Percentiles rank a stretch among this genome's conserved stretches.
These are phyloP conservation scores for Aristolochia fimbriata DNA, from an alignment of 164 flowering plant genomes.

Conservation along the genomic window DNA sequence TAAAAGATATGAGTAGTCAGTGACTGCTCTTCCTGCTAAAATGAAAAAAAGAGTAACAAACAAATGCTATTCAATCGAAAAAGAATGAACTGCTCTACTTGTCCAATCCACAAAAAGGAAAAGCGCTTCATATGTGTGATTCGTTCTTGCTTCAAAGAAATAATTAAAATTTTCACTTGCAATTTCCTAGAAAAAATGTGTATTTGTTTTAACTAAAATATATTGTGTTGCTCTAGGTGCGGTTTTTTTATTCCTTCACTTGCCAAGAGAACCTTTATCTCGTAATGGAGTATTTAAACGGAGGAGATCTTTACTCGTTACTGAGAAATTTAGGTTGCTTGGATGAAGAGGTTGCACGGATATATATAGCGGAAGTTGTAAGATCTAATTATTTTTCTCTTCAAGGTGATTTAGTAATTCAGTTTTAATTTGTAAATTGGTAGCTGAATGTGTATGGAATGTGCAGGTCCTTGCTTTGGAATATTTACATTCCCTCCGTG, in stretches of 20 bases:
- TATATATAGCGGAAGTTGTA: slow-evolving; percentile 98
- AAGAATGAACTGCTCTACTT: too few species aligned
- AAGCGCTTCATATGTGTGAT: too few species aligned
- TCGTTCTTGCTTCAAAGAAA: too few species aligned
- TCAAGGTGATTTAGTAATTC: background rate
- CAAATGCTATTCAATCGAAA: too few species aligned
- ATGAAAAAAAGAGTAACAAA: too few species aligned
- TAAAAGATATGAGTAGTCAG: too few species aligned
- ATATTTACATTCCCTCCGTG: slow-evolving; percentile 81
- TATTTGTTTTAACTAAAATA: slow-evolving; percentile 17
- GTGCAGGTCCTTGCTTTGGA: slow-evolving; percentile 95
- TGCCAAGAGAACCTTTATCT: slow-evolving; percentile 96
- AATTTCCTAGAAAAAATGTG: background rate
- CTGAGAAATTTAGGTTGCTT: slow-evolving; percentile 96
- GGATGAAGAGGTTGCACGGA: slow-evolving; percentile 94
- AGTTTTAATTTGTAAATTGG: background rate
- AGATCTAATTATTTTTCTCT: slow-evolving; percentile 20
- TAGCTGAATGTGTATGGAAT: slow-evolving; percentile 1
- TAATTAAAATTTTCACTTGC: too few species aligned
- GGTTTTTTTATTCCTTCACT: slow-evolving; percentile 98
- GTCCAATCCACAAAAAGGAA: too few species aligned
- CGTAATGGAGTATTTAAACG: slow-evolving; percentile 99
- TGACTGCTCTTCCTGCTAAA: too few species aligned
- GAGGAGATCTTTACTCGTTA: slow-evolving; percentile 94
- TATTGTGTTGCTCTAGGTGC: slow-evolving; percentile 48